Conservation (phyloP, 768 basidiomycete genomes). For the Albatrellus ellisii region DNA sequence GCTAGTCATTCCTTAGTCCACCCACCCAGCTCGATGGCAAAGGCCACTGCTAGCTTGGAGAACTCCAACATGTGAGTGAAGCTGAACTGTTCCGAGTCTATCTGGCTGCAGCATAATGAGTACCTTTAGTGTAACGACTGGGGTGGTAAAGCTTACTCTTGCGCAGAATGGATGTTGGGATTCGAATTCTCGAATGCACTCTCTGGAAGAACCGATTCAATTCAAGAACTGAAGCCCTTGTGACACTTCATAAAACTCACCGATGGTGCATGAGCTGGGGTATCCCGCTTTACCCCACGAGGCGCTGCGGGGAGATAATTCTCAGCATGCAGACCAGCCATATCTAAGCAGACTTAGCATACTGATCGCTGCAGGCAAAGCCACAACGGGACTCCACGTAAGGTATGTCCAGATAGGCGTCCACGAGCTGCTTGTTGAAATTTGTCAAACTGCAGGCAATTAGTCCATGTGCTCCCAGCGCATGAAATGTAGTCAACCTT, state of each 20-base stretch:
- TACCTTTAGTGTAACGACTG: conserved; percentile 7
- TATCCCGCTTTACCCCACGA: conserved; percentile 84
- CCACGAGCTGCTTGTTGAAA: conserved; percentile 68
- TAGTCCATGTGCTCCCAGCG: background rate
- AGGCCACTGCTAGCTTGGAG: conserved; percentile 39
- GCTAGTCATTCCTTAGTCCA: no score
- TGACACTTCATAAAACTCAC: conserved; percentile 23
- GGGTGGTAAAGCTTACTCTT: conserved; percentile 64
- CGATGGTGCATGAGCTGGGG: conserved; percentile 74
- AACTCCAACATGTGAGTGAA: conserved; percentile 77
- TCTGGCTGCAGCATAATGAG: conserved; percentile 39
- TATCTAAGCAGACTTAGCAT: conserved; percentile 20
- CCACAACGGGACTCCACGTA: conserved; percentile 84
- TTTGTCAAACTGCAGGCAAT: conserved; percentile 47
- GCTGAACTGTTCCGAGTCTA: conserved; percentile 84
- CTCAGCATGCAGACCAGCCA: conserved; percentile 18
- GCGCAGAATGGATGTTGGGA: conserved; percentile 66
- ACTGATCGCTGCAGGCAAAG: conserved; percentile 94
- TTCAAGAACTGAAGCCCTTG: conserved; percentile 2
- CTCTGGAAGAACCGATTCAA: conserved; percentile 25
- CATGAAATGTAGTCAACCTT: no score
- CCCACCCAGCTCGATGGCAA: conserved; percentile 38
- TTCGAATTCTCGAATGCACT: conserved; percentile 68
- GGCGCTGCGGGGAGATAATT: conserved; percentile 32
- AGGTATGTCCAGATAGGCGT: conserved; percentile 73